Conservation (phyloP, 129 eudicot species). For the Logfia minima region DNA sequence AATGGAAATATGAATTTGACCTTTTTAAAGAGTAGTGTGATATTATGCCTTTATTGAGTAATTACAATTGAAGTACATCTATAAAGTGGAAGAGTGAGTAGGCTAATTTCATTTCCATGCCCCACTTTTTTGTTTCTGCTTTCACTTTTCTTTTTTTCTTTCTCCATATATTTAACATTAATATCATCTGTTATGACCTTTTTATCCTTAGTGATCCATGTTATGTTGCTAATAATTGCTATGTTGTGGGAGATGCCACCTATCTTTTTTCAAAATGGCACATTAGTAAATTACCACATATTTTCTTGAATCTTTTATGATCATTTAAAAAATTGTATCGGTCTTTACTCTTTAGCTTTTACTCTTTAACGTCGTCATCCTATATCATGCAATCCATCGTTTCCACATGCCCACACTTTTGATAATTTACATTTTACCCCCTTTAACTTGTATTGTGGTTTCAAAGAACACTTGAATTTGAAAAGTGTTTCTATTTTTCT, state of each 20-base stretch:
- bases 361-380: constrained; percentile 7
- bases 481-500: not conserved
- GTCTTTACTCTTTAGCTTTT: constrained; percentile 24
- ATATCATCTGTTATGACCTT: constrained; percentile 14
- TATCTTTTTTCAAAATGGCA: constrained; percentile 5
- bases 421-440: constrained; percentile 6
- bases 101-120: constrained; percentile 17
- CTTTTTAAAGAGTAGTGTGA: constrained; percentile 1
- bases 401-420: not conserved
- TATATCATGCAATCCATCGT: constrained; percentile 3
- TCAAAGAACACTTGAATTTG: not conserved
- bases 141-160: not conserved
- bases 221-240: constrained; percentile 1
- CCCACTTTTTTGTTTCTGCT: constrained; percentile 20
- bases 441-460: not conserved
- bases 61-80: constrained; percentile 14
- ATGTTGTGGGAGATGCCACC: constrained; percentile 7
- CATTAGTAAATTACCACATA: constrained; percentile 7
- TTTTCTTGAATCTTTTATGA: not conserved
- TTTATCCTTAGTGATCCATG: constrained; percentile 7
- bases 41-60: not conserved
- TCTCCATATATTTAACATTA: not conserved
- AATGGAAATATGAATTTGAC: not conserved
- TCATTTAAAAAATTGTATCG: not conserved
- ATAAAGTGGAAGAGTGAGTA: constrained; percentile 19